Percentiles rank a stretch among this genome's conserved stretches.
Conservation (phyloP, 495 filamentous ascomycete species). For the Lindgomyces ingoldianus region DNA sequence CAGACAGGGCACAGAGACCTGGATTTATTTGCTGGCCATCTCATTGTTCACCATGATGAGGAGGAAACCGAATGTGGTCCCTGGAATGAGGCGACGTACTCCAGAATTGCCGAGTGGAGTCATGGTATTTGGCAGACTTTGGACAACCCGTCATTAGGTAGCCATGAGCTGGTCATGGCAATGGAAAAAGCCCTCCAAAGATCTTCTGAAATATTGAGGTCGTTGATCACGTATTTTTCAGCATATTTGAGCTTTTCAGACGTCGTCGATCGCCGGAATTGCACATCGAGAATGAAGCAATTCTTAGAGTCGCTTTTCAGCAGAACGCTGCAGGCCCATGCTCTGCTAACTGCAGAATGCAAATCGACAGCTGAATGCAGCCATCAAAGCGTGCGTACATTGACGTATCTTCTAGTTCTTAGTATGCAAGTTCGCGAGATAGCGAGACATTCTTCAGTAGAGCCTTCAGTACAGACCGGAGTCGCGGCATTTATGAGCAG, state of each 20-base stretch:
- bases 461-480: constrained; percentile 2
- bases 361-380: not conserved
- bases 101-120: constrained; percentile 9
- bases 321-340: not conserved
- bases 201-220: constrained; percentile 33
- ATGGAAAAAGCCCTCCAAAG: not conserved
- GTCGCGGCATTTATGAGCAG: constrained; percentile 8
- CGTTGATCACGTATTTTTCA: constrained; percentile 53
- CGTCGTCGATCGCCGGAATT: constrained; percentile 44
- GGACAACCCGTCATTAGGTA: not conserved
- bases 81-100: constrained; percentile 43
- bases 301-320: constrained; percentile 9
- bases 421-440: constrained; percentile 33
- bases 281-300: constrained; percentile 28
- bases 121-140: constrained; percentile 6
- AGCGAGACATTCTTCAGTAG: constrained; percentile 27
- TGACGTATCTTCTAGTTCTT: constrained; percentile 36
- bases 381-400: constrained; percentile 9
- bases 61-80: constrained; percentile 32
- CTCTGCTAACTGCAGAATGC: not conserved
- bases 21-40: constrained; percentile 40
- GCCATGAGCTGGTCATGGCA: not conserved
- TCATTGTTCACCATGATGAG: constrained; percentile 25
- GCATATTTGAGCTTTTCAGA: constrained; percentile 56
- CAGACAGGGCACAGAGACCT: constrained; percentile 48